Percentiles rank a stretch among this genome's conserved stretches.
These are phyloP conservation scores for Endoconidiophora laricicola DNA, from an alignment of 2,329 filamentous ascomycete species.

Conservation along the genomic window DNA sequence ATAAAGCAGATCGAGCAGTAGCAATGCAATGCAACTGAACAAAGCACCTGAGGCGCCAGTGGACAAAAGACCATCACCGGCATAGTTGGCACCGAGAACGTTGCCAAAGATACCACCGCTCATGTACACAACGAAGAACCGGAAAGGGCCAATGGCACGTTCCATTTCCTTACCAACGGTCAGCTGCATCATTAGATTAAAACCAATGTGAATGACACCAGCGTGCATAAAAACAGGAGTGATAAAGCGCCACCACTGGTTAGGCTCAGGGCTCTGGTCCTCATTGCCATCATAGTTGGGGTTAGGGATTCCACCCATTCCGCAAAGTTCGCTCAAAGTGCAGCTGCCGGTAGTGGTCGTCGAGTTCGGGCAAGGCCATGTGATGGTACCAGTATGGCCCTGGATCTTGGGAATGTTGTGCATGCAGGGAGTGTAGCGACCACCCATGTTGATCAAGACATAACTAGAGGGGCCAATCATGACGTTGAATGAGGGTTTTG, in stretches of 20 bases:
- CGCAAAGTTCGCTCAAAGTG: constrained; percentile 64
- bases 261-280: constrained; percentile 44
- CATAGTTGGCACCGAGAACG: constrained; percentile 86
- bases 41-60: constrained; percentile 80
- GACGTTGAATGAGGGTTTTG: constrained; percentile 75
- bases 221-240: constrained; percentile 89
- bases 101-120: constrained; percentile 89
- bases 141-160: constrained; percentile 67
- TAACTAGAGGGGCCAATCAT: constrained; percentile 92
- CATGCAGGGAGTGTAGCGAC: constrained; percentile 88
- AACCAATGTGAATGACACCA: constrained; percentile 83
- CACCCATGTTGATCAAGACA: constrained; percentile 92
- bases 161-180: constrained; percentile 90
- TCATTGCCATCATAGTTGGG: constrained; percentile 39
- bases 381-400: constrained; percentile 29
- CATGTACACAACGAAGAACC: constrained; percentile 82
- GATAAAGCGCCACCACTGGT: constrained; percentile 97
- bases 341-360: constrained; percentile 48
- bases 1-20: constrained; percentile 78
- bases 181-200: constrained; percentile 85
- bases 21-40: constrained; percentile 82
- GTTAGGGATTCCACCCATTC: constrained; percentile 60
- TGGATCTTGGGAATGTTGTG: constrained; percentile 57
- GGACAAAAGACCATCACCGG: constrained; percentile 62
- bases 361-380: constrained; percentile 69